A percentile compares a stretch with the other conserved stretches of the same genome.
These are phyloP conservation scores for Musa troglodytarum DNA, from an alignment of 176 grass and related monocot species.

Conservation along the genomic window DNA sequence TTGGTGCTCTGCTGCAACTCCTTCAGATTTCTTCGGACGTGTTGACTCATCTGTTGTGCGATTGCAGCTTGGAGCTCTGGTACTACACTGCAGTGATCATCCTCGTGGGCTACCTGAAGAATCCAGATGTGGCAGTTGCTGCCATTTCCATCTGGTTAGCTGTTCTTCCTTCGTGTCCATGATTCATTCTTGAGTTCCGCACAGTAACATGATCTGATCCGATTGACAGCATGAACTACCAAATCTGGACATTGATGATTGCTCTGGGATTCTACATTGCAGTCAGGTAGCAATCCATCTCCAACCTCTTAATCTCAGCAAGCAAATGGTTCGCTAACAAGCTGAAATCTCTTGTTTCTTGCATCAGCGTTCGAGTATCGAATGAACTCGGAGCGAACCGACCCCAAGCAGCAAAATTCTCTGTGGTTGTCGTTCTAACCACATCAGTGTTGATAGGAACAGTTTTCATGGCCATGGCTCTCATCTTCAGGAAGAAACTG, in stretches of 20 bases:
- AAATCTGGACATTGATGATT: conserved; percentile 84
- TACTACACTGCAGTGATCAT: conserved; percentile 21
- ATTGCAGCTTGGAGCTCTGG: conserved; percentile 18
- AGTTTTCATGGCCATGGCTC: conserved; percentile 51
- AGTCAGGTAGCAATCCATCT: conserved; percentile 40
- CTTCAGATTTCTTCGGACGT: too few relatives aligned
- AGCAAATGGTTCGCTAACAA: not conserved
- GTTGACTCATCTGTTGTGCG: not conserved
- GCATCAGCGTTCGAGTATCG: conserved; percentile 70
- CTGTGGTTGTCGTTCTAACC: conserved; percentile 48
- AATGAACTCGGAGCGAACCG: conserved; percentile 83
- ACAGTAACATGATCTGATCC: not conserved
- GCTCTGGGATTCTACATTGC: conserved; percentile 79
- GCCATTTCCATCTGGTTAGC: conserved; percentile 16
- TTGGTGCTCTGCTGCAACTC: not conserved
- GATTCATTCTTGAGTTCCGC: not conserved
- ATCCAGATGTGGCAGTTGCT: conserved; percentile 8
- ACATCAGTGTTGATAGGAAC: conserved; percentile 52
- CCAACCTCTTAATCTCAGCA: not conserved
- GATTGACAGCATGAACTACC: conserved; percentile 69
- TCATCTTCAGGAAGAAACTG: conserved; percentile 38
- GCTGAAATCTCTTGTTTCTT: conserved; percentile 1
- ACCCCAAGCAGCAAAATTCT: conserved; percentile 59
- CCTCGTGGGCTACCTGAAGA: conserved; percentile 12
- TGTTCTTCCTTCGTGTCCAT: not conserved